phyloP scores from a whole-genome alignment of 257 asterid species.

The Thymus quinquecostatus region DNA sequence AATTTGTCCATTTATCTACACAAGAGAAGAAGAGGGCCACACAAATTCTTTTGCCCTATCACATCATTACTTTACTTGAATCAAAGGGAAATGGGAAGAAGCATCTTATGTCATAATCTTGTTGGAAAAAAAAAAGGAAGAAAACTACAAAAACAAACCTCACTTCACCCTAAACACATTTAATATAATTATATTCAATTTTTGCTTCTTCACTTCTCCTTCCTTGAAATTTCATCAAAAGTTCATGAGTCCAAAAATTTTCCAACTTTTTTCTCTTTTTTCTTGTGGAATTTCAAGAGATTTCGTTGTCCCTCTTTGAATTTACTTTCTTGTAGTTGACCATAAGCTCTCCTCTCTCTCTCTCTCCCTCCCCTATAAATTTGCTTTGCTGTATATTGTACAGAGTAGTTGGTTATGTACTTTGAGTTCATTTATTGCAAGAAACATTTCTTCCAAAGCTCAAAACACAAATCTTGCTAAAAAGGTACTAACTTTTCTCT shows the following conservation, averaged over 20 bases:
- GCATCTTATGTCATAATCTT: not conserved
- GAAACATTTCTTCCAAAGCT: not conserved
- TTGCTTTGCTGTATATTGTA: slow-evolving; percentile 1
- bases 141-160: not conserved
- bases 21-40: not conserved
- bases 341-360: not conserved
- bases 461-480: not conserved
- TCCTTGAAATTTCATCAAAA: slow-evolving; percentile 37
- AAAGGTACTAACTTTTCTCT: slow-evolving; percentile 20
- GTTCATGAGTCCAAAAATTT: slow-evolving; percentile 33
- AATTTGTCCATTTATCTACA: not conserved
- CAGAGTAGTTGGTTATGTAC: slow-evolving; percentile 25
- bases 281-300: slow-evolving; percentile 21
- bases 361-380: not conserved
- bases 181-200: not conserved
- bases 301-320: slow-evolving; percentile 19
- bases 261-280: not conserved
- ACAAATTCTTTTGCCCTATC: not conserved
- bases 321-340: slow-evolving; percentile 27
- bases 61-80: not conserved
- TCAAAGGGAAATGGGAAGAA: not conserved
- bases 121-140: not conserved
- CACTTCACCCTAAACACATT: not conserved
- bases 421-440: slow-evolving; percentile 24
- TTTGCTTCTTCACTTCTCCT: slow-evolving; percentile 30